A percentile compares a stretch with the other conserved stretches of the same genome.
phyloP scores from a whole-genome alignment of 2,329 filamentous ascomycete genomes.

The Lasiodiplodia sp. region DNA sequence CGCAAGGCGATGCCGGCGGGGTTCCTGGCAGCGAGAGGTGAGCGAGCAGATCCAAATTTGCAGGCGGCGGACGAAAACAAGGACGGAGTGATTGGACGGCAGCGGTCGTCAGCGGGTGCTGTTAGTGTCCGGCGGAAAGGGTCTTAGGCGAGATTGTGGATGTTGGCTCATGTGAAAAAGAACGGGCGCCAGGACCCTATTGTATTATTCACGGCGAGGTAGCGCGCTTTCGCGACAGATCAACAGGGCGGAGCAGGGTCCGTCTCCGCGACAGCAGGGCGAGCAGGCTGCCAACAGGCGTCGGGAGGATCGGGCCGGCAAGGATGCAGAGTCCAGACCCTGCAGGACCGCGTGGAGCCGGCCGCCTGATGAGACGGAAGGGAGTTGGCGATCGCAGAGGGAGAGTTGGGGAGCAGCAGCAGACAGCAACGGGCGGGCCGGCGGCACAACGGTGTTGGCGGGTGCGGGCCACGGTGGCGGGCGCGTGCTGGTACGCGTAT shows the following conservation, averaged over 20 bases:
- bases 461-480: background rate
- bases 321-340: conserved; percentile 4
- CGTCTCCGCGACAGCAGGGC: background rate
- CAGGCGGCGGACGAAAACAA: background rate
- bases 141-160: conserved; percentile 21
- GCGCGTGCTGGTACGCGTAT: too few relatives aligned
- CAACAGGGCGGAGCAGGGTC: conserved; percentile 2
- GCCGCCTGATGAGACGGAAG: background rate
- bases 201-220: background rate
- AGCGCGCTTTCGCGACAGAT: background rate
- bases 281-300: too few relatives aligned
- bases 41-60: background rate
- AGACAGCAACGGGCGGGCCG: conserved; percentile 11
- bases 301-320: conserved; percentile 21
- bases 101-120: background rate
- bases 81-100: background rate
- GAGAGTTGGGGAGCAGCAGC: background rate
- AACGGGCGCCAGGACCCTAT: background rate
- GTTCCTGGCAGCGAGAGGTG: background rate
- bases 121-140: background rate
- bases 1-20: background rate
- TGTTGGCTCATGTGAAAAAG: background rate
- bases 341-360: background rate
- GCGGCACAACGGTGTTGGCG: conserved; percentile 14
- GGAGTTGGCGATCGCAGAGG: background rate